Base-by-base conservation (phyloP, 768 basidiomycete genomes). In the Coprinellus aureogranulatus region DNA sequence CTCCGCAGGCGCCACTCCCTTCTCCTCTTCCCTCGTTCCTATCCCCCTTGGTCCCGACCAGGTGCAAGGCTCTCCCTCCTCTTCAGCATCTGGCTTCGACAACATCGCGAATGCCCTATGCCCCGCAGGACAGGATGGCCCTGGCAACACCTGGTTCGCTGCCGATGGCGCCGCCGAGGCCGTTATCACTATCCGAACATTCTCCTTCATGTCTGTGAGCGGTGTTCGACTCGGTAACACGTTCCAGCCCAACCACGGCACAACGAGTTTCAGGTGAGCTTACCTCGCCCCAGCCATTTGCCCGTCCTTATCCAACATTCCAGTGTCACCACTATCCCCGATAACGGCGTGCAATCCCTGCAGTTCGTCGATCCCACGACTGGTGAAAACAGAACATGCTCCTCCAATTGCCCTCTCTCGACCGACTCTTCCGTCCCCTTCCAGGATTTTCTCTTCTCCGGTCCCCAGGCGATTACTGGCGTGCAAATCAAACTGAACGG, bases 181-280 rank as follows among this genome's bases (percentile, higher is more conserved):
- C 1, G 77, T 89, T 54, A 82, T 98, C 62, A 93, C 89, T 27
- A 76, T 92, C 44, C 80, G 88, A 57, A 81, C 86, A n/a, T 91
- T 88, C 67, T 76, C 84, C 26, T 88, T 80, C 66, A 82, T 91
- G 56, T 84, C 81, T 49, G 89, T 86, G 2, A 85, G 79, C 56
- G 97, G 96, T 4, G 68, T 98, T 48, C 85, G 97, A 45, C 76
- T 99, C 27, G 95, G 94, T 26, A 98, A 99, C 73, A 95, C 94
- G 8, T 92, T 96, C 71, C 79, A 87, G 61, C 72, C 78, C 51
- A 82, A 86, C 53, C 86, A 90, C 63, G 89, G 94, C 41, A 96
- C 96, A 1, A 90, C 85, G n/a, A 81, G 77, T 4, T 99, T 99
- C 73, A 89, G 82, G 95, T 95, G 70, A 54, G 84, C 67, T 46